Evolutionary conservation across 306 rosid species (phyloP).

Genomic region (Bauhinia variegata): DNA sequence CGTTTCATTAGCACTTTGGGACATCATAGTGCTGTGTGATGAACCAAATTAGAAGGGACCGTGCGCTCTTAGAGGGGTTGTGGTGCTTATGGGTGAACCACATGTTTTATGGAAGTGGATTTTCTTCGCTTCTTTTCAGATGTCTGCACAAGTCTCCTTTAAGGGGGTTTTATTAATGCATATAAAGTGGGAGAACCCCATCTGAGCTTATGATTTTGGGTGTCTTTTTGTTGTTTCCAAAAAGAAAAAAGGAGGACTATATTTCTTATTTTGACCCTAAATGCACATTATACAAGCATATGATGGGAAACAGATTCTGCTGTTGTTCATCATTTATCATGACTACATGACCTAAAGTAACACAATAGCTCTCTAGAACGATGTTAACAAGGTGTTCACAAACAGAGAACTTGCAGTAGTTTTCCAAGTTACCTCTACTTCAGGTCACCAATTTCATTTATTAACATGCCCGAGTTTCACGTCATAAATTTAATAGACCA

Average conservation of each 20-base stretch:
- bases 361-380: neutral
- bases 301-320: neutral
- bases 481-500: constrained; percentile 9
- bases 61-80: no score
- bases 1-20: neutral
- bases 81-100: no score
- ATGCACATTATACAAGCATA: constrained; percentile 1
- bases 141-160: no score
- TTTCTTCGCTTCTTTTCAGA: no score
- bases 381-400: neutral
- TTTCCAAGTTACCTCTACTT: constrained; percentile 13
- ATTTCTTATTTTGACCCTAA: neutral
- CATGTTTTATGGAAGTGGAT: no score
- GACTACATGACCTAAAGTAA: constrained; percentile 11
- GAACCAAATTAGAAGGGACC: neutral
- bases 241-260: neutral
- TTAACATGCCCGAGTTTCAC: constrained; percentile 12
- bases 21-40: neutral
- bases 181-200: no score
- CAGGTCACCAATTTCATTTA: neutral
- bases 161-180: no score
- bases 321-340: neutral
- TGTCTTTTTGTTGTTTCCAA: no score
- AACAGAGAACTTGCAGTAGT: neutral
- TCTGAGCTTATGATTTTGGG: no score